Base-by-base conservation (phyloP, 148 eudicot species). In the Chenopodium suecicum region DNA sequence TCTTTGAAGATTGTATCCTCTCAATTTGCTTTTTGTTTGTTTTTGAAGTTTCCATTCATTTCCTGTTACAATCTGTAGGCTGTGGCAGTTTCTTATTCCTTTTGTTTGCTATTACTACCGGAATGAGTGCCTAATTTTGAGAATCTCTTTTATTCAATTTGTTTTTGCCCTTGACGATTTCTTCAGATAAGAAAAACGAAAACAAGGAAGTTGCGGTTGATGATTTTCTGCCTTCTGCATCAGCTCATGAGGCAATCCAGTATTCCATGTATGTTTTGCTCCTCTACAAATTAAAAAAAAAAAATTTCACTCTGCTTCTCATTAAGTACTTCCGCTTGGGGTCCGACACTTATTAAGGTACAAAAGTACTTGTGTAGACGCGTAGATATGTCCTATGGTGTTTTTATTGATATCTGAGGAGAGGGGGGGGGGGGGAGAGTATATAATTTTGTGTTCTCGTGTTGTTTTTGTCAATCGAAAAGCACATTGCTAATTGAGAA, bases 1-100 rank as follows among this genome's bases (percentile, higher is more conserved):
- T 93, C 87, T 93, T 93, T 86, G 97, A 93, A 88, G 97, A 93
- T 82, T 93, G 97, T 93, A 93, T 89, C 88, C 88, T 89, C 88
- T 27, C 10, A 11, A 14, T 62, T 20, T 79, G 20, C 34, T 46
- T 44, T 48, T 1, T 32, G 54, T 27, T 29, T 8, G 22, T 7
- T 19, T 41, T 25, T 0, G 27, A 20, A 5, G 25, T 68, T 16
- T 10, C 29, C 34, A n/a, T 8, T 62, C 62, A 20, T 68, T 16
- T 16, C 41, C 44, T 32, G 0, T 62, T 62, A 22, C 2, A 25
- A 22, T 31, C 8, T 32, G 32, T 27, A 68, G 32, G 72, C 22
- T 32, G 29, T 46, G 52, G 25, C 41, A 77, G 17, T 77, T 77
- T 34, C 31, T 62, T 10, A 19, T 8, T 77, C 19, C 31, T 54